These are phyloP conservation scores for Penicillium ochrochloron DNA, from an alignment of 495 filamentous ascomycete genomes.

Conservation along the genomic window DNA sequence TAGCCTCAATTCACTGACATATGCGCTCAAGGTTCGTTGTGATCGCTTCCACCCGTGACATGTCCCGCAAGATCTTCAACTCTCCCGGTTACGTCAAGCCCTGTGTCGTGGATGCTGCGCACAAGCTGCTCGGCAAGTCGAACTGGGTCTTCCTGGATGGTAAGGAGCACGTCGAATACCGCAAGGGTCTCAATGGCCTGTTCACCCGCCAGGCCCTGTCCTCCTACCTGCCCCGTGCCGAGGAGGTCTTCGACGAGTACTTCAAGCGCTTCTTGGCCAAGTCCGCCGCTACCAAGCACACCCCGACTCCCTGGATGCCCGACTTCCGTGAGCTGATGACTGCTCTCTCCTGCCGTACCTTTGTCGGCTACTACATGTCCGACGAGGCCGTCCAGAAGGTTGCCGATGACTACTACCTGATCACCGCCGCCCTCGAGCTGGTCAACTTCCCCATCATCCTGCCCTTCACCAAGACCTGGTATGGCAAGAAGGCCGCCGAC, in stretches of 20 bases:
- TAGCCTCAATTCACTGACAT: constrained; percentile 16
- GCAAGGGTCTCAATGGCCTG: constrained; percentile 91
- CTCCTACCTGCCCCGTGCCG: constrained; percentile 87
- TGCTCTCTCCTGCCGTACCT: constrained; percentile 91
- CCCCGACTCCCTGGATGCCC: constrained; percentile 85
- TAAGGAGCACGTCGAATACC: constrained; percentile 92
- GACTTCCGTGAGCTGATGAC: constrained; percentile 96
- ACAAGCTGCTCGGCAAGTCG: constrained; percentile 87
- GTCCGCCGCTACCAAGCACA: constrained; percentile 65
- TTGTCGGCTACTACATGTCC: constrained; percentile 93
- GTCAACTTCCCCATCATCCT: constrained; percentile 99
- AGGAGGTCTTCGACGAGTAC: constrained; percentile 88
- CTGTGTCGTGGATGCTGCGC: constrained; percentile 92
- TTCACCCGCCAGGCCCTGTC: constrained; percentile 92
- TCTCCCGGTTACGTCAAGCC: constrained; percentile 91
- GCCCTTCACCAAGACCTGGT: constrained; percentile 95
- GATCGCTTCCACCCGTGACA: constrained; percentile 92
- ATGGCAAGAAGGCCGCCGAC: constrained; percentile 93
- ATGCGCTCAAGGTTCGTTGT: constrained; percentile 79
- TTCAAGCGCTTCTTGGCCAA: constrained; percentile 77
- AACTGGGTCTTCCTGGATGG: constrained; percentile 99
- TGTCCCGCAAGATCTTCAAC: constrained; percentile 97
- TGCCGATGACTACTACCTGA: constrained; percentile 93
- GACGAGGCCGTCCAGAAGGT: constrained; percentile 93
- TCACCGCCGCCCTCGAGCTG: constrained; percentile 93